Evolutionary conservation across 2,329 filamentous ascomycete genomes (phyloP).

Genomic region (Paraphoma chrysanthemicola): DNA sequence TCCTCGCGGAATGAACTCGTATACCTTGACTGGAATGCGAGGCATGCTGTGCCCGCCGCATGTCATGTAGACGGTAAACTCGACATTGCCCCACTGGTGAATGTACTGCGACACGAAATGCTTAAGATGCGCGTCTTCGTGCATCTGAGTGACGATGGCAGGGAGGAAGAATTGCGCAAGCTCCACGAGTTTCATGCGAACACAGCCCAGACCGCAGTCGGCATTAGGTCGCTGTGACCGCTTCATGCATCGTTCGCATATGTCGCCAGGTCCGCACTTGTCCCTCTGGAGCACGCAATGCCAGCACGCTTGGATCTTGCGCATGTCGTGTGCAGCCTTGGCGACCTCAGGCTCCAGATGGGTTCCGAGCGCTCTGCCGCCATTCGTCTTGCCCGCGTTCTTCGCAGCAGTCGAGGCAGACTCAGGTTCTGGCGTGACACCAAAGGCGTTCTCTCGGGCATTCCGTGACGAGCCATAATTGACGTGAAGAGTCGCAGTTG

Average conservation of each 20-base stretch:
- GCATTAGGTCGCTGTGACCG: constrained; percentile 47
- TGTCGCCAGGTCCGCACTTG: constrained; percentile 50
- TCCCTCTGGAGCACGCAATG: constrained; percentile 57
- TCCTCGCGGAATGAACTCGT: constrained; percentile 55
- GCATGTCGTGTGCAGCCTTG: constrained; percentile 53
- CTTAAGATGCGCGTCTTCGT: constrained; percentile 52
- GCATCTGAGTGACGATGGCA: constrained; percentile 48
- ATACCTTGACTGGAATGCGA: constrained; percentile 53
- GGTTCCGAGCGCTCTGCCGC: constrained; percentile 48
- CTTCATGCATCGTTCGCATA: constrained; percentile 50
- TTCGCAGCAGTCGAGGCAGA: constrained; percentile 22
- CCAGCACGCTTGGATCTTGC: constrained; percentile 57
- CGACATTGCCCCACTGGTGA: constrained; percentile 42
- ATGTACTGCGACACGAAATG: constrained; percentile 49
- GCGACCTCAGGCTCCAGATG: constrained; percentile 46
- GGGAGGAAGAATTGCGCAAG: constrained; percentile 54
- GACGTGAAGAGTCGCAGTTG: constrained; percentile 7
- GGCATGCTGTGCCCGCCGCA: constrained; percentile 51
- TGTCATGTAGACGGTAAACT: constrained; percentile 53
- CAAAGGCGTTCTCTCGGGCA: constrained; percentile 27
- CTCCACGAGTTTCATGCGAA: constrained; percentile 55
- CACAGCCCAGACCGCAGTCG: constrained; percentile 53
- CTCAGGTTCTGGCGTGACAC: constrained; percentile 37
- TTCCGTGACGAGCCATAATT: constrained; percentile 12
- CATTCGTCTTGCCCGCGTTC: constrained; percentile 37